Conservation (phyloP, 345 rosid genomes). For the Bretschneidera sinensis region DNA sequence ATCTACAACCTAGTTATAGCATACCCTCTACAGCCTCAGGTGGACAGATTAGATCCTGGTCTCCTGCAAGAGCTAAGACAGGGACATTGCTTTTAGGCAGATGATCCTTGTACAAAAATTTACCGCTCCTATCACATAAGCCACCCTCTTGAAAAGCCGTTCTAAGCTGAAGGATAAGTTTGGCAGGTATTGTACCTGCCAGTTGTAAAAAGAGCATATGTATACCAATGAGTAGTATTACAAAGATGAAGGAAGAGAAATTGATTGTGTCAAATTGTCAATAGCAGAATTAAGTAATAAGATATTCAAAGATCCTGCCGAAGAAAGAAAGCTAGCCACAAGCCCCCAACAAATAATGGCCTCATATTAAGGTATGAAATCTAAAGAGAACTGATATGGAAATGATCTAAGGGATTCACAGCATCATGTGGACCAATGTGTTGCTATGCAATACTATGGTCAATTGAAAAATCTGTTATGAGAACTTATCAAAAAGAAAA, state of each 20-base stretch:
- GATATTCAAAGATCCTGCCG: background rate
- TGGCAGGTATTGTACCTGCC: conserved; percentile 89
- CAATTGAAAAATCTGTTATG: background rate
- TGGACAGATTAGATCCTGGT: conserved; percentile 87
- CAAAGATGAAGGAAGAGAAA: background rate
- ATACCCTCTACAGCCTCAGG: conserved; percentile 89
- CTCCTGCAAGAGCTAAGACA: conserved; percentile 89
- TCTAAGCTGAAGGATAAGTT: conserved; percentile 85
- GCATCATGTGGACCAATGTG: background rate
- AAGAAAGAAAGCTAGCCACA: background rate
- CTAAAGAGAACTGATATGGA: background rate
- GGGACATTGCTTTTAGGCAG: conserved; percentile 54
- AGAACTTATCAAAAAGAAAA: background rate
- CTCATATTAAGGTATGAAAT: background rate
- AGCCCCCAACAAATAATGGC: background rate
- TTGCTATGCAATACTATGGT: background rate
- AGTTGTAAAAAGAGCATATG: background rate
- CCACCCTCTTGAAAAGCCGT: conserved; percentile 88
- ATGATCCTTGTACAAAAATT: conserved; percentile 72
- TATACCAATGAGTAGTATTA: background rate
- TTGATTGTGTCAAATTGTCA: no score
- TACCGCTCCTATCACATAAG: conserved; percentile 69
- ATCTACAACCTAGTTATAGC: conserved; percentile 1
- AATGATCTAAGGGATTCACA: background rate
- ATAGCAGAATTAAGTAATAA: no score